phyloP scores from a whole-genome alignment of 2,329 filamentous ascomycete genomes.

The Monosporascus sp. region DNA sequence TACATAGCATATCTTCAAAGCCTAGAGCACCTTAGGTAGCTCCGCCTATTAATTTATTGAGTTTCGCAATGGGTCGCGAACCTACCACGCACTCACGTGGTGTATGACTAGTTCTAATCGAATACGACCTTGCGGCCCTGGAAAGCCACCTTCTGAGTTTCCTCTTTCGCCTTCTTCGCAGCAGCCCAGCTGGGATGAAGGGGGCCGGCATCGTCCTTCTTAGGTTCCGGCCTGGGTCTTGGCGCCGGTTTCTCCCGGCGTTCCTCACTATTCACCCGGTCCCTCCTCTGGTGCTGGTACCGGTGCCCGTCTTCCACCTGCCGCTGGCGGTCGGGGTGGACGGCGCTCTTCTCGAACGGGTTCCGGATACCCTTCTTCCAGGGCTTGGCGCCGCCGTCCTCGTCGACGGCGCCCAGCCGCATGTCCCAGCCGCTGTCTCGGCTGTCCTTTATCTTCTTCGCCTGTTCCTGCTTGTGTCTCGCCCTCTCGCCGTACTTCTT shows the following conservation, averaged over 20 bases:
- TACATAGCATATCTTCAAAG: too few species aligned
- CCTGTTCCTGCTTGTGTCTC: conserved; percentile 48
- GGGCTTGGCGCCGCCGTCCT: conserved; percentile 25
- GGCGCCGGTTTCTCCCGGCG: conserved; percentile 11
- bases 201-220: conserved; percentile 43
- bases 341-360: conserved; percentile 22
- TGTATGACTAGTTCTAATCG: conserved; percentile 33
- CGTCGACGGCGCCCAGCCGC: conserved; percentile 47
- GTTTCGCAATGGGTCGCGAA: too few species aligned
- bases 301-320: conserved; percentile 25
- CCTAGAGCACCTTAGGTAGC: too few species aligned
- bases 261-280: neutral
- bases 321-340: conserved; percentile 26
- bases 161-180: conserved; percentile 56
- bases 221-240: conserved; percentile 30
- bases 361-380: conserved; percentile 47
- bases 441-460: conserved; percentile 30
- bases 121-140: conserved; percentile 55
- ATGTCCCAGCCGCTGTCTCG: conserved; percentile 54
- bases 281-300: conserved; percentile 4
- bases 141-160: conserved; percentile 46
- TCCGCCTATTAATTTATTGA: too few species aligned
- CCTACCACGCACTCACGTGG: conserved; percentile 5
- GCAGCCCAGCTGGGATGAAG: conserved; percentile 64
- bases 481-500: conserved; percentile 71